Conservation (phyloP, 345 rosid genomes). For the Raphanus sativus region DNA sequence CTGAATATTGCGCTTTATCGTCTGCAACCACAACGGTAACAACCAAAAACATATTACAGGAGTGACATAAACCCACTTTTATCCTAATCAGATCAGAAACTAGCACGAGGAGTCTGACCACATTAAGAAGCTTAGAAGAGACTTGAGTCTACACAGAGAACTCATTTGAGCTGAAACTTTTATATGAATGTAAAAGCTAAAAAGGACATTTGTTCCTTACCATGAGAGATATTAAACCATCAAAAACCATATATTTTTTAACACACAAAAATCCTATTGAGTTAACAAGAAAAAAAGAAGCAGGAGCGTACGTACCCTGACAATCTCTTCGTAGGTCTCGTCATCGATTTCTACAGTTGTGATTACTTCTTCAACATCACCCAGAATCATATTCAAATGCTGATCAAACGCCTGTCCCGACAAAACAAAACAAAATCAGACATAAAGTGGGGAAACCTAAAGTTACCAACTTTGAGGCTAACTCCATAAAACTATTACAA, state of each 20-base stretch:
- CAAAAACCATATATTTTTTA: no score
- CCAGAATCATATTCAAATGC: slow-evolving; percentile 98
- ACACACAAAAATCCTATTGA: background rate
- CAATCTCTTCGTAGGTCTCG: slow-evolving; percentile 98
- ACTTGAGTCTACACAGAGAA: background rate
- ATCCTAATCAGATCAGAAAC: background rate
- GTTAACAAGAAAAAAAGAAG: background rate
- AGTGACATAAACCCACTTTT: background rate
- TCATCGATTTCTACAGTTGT: slow-evolving; percentile 98
- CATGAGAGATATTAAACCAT: background rate
- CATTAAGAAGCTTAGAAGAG: background rate
- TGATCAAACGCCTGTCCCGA: slow-evolving; percentile 91
- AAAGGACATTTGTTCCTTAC: background rate
- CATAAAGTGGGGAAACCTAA: background rate
- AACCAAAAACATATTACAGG: background rate
- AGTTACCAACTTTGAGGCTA: background rate
- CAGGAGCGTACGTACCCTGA: slow-evolving; percentile 73
- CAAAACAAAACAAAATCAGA: background rate
- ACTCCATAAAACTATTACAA: background rate
- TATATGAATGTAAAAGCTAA: background rate
- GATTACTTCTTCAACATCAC: slow-evolving; percentile 95
- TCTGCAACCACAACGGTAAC: slow-evolving; percentile 48
- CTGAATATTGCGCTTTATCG: slow-evolving; percentile 76
- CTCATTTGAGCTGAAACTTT: background rate
- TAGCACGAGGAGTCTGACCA: background rate